Percentiles rank a stretch among this genome's conserved stretches.
Evolutionary conservation across 2,329 filamentous ascomycete genomes (phyloP).

Genomic region (Aspergillus sp.): DNA sequence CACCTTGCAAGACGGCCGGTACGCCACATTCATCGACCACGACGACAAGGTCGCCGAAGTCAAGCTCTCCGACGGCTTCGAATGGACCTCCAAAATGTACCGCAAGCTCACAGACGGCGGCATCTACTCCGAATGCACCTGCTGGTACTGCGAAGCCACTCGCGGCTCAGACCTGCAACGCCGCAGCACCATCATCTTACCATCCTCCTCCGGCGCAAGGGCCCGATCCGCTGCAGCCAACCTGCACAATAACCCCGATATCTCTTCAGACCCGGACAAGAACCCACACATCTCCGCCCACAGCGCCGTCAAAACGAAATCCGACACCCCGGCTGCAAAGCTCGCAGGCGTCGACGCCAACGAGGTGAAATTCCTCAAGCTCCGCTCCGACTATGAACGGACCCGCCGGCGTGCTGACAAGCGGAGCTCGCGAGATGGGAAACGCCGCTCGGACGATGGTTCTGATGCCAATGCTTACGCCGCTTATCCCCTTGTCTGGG

Average conservation of each 20-base stretch:
- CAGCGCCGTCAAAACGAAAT: constrained; percentile 57
- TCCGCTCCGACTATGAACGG: constrained; percentile 58
- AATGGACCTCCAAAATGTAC: constrained; percentile 71
- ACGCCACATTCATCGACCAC: constrained; percentile 68
- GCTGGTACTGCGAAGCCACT: constrained; percentile 67
- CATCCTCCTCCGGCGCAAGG: constrained; percentile 48
- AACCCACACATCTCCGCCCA: constrained; percentile 73
- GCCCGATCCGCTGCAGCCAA: constrained; percentile 53
- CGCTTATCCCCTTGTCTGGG: constrained; percentile 42
- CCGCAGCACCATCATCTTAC: constrained; percentile 31
- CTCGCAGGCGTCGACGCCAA: constrained; percentile 15
- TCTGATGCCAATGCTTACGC: constrained; percentile 13
- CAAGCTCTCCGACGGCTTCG: constrained; percentile 64
- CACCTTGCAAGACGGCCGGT: constrained; percentile 25
- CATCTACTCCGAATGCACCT: constrained; percentile 52
- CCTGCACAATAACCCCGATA: constrained; percentile 38
- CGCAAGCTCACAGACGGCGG: constrained; percentile 61
- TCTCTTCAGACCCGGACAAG: constrained; percentile 53
- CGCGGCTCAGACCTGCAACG: constrained; percentile 57
- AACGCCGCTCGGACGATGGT: background rate
- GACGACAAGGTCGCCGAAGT: constrained; percentile 78
- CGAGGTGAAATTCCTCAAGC: constrained; percentile 37
- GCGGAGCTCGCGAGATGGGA: constrained; percentile 10
- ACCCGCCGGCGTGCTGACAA: constrained; percentile 34
- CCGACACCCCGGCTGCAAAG: background rate